phyloP scores from a whole-genome alignment of 2,329 filamentous ascomycete genomes.

The Ophiostoma novo-ulmi region DNA sequence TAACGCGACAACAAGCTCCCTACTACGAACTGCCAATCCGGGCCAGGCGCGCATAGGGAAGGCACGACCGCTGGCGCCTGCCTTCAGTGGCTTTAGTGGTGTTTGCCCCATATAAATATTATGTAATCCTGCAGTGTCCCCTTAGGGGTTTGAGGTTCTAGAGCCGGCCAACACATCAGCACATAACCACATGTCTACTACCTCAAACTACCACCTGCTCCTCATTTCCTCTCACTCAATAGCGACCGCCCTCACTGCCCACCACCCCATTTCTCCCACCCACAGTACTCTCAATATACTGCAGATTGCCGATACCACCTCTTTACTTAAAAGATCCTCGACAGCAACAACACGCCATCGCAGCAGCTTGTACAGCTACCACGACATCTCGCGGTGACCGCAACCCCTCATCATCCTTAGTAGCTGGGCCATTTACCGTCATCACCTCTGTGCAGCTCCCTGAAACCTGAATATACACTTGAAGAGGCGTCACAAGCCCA shows the following conservation, averaged over 20 bases:
- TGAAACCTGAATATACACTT: background rate
- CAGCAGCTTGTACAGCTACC: background rate
- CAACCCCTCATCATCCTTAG: conserved; percentile 16
- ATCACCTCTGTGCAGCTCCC: background rate
- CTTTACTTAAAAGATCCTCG: background rate
- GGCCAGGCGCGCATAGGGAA: background rate
- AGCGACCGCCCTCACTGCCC: background rate
- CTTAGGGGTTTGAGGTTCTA: background rate
- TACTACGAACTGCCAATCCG: conserved; percentile 10
- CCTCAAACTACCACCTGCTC: background rate
- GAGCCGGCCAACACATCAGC: background rate
- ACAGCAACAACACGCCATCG: background rate
- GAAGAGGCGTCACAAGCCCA: background rate
- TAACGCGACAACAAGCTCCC: conserved; percentile 24
- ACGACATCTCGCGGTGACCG: background rate
- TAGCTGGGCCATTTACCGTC: conserved; percentile 19
- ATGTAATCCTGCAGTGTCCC: background rate
- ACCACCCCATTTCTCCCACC: background rate
- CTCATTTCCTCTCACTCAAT: background rate
- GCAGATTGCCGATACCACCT: background rate
- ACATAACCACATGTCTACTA: background rate
- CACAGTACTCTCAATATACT: background rate
- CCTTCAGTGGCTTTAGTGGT: background rate
- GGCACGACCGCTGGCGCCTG: conserved; percentile 14
- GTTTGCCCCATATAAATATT: conserved; percentile 4